phyloP scores from a whole-genome alignment of 2,329 filamentous ascomycete genomes.

The Ophiocordyceps camponoti-leonardi region DNA sequence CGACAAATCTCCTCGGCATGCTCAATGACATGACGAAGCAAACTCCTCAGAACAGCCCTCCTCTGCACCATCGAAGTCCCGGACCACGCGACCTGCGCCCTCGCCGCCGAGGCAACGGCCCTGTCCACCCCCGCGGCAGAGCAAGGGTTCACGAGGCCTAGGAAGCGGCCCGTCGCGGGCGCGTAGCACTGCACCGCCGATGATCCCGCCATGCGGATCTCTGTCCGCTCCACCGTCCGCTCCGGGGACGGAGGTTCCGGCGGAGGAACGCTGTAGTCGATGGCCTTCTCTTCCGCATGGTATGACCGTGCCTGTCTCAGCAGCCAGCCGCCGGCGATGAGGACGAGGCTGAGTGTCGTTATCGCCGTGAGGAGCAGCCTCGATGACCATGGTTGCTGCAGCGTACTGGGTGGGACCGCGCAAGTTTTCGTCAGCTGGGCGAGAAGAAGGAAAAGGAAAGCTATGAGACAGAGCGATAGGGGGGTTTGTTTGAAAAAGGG shows the following conservation, averaged over 20 bases:
- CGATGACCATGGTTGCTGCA: no score
- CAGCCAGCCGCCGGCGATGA: neutral
- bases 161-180: slow-evolving; percentile 71
- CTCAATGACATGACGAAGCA: slow-evolving; percentile 71
- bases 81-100: slow-evolving; percentile 64
- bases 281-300: slow-evolving; percentile 10
- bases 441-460: no score
- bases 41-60: slow-evolving; percentile 59
- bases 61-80: slow-evolving; percentile 62
- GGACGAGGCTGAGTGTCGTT: slow-evolving; percentile 12
- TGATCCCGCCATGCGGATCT: slow-evolving; percentile 47
- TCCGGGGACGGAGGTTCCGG: slow-evolving; percentile 44
- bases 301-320: no score
- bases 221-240: slow-evolving; percentile 38
- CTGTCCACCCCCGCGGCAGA: slow-evolving; percentile 64
- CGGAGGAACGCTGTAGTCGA: slow-evolving; percentile 41
- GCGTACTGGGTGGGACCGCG: no score
- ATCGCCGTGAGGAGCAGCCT: neutral
- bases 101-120: slow-evolving; percentile 53
- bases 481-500: no score
- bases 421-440: no score
- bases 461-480: no score
- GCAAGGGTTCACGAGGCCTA: slow-evolving; percentile 63
- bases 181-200: slow-evolving; percentile 68
- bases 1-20: slow-evolving; percentile 78